Evolutionary conservation across 2,329 filamentous ascomycete species (phyloP).

Genomic region (Fusarium hainanense): DNA sequence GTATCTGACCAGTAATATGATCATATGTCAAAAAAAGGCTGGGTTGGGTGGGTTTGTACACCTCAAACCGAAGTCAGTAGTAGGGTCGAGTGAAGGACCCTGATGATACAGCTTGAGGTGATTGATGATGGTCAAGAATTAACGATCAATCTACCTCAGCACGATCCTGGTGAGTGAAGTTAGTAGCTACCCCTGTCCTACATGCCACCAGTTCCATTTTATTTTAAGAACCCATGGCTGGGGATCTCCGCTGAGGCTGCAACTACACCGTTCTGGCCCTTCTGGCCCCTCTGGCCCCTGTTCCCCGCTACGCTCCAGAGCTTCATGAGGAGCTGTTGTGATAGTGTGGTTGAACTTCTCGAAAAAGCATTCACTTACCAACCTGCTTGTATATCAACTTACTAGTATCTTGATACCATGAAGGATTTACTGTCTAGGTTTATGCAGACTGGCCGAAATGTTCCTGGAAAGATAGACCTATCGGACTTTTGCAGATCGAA

Average conservation of each 20-base stretch:
- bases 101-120: neutral
- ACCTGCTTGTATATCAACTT: neutral
- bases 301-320: neutral
- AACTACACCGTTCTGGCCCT: constrained; percentile 1
- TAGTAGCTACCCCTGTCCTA: neutral
- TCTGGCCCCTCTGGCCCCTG: neutral
- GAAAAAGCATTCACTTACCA: neutral
- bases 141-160: constrained; percentile 23
- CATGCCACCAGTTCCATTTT: constrained; percentile 9
- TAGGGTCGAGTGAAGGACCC: neutral
- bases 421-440: neutral
- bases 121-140: constrained; percentile 6
- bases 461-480: neutral
- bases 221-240: constrained; percentile 13
- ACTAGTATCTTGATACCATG: neutral
- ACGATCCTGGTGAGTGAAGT: constrained; percentile 8
- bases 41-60: neutral
- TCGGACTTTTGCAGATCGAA: neutral
- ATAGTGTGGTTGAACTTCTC: neutral
- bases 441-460: neutral
- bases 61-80: neutral
- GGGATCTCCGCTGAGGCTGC: constrained; percentile 4
- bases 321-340: neutral
- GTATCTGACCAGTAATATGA: neutral
- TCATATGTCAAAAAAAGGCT: neutral